Conservation (phyloP, 148 eudicot genomes). For the Heliamphora exappendiculata region DNA sequence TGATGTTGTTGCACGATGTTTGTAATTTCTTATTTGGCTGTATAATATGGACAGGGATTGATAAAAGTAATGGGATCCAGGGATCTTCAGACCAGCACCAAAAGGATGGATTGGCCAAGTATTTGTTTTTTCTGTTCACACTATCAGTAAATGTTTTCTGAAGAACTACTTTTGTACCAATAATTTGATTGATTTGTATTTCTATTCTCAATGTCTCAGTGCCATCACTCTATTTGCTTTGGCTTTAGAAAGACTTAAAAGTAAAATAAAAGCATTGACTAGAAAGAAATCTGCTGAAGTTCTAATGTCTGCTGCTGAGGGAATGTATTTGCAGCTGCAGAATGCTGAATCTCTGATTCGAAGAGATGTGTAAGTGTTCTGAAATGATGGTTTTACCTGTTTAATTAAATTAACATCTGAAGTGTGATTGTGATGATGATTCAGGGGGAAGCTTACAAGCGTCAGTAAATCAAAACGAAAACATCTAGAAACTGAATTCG, state of each 20-base stretch:
- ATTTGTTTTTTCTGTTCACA: slow-evolving; percentile 14
- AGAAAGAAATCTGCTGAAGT: slow-evolving; percentile 67
- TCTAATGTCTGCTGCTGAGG: slow-evolving; percentile 59
- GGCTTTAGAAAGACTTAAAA: slow-evolving; percentile 61
- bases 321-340: slow-evolving; percentile 50
- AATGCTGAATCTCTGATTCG: slow-evolving; percentile 71
- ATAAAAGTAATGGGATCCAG: slow-evolving; percentile 21
- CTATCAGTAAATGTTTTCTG: neutral
- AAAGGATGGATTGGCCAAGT: slow-evolving; percentile 65
- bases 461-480: slow-evolving; percentile 52
- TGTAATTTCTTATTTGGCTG: slow-evolving; percentile 8
- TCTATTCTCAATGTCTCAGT: slow-evolving; percentile 34
- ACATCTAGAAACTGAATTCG: slow-evolving; percentile 54
- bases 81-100: slow-evolving; percentile 34
- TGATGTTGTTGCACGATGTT: neutral
- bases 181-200: slow-evolving; percentile 18
- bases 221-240: slow-evolving; percentile 49
- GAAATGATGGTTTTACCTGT: slow-evolving; percentile 1
- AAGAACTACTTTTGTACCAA: neutral
- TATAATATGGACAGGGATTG: slow-evolving; percentile 33
- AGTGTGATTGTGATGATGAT: slow-evolving; percentile 23
- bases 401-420: slow-evolving; percentile 5
- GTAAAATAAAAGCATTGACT: slow-evolving; percentile 55
- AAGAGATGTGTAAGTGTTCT: slow-evolving; percentile 57
- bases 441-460: slow-evolving; percentile 64